A percentile compares a stretch with the other conserved stretches of the same genome.
These are phyloP conservation scores for Sergeia podlipaevii DNA, from an alignment of 208 protist genomes.

Conservation along the genomic window DNA sequence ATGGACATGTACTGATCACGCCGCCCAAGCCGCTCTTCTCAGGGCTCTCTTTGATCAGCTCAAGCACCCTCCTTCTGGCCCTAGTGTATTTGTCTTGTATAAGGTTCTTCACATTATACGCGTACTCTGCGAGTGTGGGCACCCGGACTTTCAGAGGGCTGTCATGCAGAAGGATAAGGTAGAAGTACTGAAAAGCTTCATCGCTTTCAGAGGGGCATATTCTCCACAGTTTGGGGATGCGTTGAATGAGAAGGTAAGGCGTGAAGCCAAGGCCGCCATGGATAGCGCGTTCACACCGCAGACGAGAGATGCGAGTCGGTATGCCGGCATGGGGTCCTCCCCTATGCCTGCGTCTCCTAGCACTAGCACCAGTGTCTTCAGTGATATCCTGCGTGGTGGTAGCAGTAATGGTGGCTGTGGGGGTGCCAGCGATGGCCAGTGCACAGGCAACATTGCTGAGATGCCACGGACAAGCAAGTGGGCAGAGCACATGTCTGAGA, in stretches of 20 bases:
- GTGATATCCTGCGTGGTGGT: background rate
- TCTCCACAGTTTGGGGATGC: slow-evolving; percentile 43
- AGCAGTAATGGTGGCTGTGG: background rate
- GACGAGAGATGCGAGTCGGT: background rate
- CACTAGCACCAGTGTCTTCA: background rate
- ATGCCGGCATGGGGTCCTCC: background rate
- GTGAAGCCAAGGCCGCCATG: slow-evolving; percentile 39
- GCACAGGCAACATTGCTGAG: slow-evolving; percentile 22
- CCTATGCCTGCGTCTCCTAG: background rate
- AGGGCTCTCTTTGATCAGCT: slow-evolving; percentile 40
- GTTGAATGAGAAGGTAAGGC: slow-evolving; percentile 60
- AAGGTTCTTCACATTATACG: slow-evolving; percentile 70
- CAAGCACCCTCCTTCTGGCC: slow-evolving; percentile 7
- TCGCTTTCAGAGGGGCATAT: slow-evolving; percentile 35
- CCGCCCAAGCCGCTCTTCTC: slow-evolving; percentile 37
- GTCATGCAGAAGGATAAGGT: slow-evolving; percentile 27
- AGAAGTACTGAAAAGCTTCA: slow-evolving; percentile 23
- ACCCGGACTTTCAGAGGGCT: slow-evolving; percentile 62
- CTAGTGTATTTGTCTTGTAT: slow-evolving; percentile 36
- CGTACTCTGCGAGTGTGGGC: slow-evolving; percentile 50
- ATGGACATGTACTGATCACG: slow-evolving; percentile 38
- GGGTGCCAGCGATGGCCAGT: background rate
- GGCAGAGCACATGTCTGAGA: slow-evolving; percentile 29
- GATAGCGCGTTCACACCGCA: slow-evolving; percentile 8
- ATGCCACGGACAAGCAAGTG: slow-evolving; percentile 48